A percentile compares a stretch with the other conserved stretches of the same genome.
Evolutionary conservation across 1,284 basidiomycete genomes (phyloP).

Genomic region (Tremellales sp.): DNA sequence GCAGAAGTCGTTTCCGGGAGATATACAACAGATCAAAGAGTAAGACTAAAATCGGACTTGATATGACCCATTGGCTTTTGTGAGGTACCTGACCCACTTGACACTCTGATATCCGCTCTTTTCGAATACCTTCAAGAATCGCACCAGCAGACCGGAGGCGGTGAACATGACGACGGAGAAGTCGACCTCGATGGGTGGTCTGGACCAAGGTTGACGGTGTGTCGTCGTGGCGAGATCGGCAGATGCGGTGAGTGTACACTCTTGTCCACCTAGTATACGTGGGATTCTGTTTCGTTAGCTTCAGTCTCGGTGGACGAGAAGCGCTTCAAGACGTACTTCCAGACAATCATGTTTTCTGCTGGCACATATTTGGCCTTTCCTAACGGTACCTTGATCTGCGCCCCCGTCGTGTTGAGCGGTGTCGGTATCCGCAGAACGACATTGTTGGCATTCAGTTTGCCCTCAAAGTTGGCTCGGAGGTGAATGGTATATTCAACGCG

Average conservation of each 20-base stretch:
- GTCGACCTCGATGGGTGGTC: constrained; percentile 95
- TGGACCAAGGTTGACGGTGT: constrained; percentile 87
- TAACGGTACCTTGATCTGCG: constrained; percentile 81
- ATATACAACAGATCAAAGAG: background rate
- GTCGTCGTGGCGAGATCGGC: constrained; percentile 83
- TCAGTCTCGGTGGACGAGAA: background rate
- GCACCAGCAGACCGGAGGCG: constrained; percentile 87
- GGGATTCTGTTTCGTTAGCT: constrained; percentile 61
- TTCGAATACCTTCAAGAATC: constrained; percentile 98
- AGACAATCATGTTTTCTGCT: constrained; percentile 89
- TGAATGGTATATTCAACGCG: constrained; percentile 88
- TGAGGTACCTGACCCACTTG: constrained; percentile 72
- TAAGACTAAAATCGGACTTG: constrained; percentile 32
- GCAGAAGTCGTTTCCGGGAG: background rate
- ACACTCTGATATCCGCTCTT: constrained; percentile 87
- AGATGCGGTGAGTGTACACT: constrained; percentile 78
- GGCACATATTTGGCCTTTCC: constrained; percentile 98
- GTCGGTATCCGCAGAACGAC: constrained; percentile 92
- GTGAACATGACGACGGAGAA: constrained; percentile 98
- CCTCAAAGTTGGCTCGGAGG: constrained; percentile 82
- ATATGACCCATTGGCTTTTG: constrained; percentile 44
- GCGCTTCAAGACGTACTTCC: constrained; percentile 70
- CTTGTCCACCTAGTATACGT: constrained; percentile 85
- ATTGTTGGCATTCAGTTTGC: constrained; percentile 88
- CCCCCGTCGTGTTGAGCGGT: constrained; percentile 86